Evolutionary conservation across 805 yeast species (phyloP).

Genomic region (Saccharomycopsis capsularis): DNA sequence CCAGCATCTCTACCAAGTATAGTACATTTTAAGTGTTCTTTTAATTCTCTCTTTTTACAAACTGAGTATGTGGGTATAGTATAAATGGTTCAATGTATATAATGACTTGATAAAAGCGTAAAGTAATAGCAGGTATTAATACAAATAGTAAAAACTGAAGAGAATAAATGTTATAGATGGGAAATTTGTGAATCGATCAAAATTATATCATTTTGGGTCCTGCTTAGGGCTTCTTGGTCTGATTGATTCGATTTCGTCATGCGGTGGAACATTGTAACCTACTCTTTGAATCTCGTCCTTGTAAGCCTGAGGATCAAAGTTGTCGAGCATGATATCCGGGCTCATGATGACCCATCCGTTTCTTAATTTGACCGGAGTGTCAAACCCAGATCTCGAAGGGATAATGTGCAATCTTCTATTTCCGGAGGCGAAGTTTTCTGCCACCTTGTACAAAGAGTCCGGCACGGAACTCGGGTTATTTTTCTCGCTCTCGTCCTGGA

Average conservation of each 20-base stretch:
- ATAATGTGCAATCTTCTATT: conserved; percentile 78
- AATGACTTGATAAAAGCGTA: no score
- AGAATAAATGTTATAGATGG: no score
- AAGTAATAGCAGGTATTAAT: no score
- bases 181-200: no score
- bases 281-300: conserved; percentile 35
- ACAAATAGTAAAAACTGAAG: no score
- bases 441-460: conserved; percentile 65
- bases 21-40: no score
- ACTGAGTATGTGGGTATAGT: no score
- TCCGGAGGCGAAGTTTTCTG: conserved; percentile 84
- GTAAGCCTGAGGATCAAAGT: conserved; percentile 48
- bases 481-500: conserved; percentile 41
- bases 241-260: conserved; percentile 66
- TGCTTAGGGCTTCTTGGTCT: conserved; percentile 76
- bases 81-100: no score
- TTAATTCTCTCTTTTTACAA: no score
- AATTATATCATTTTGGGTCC: no score
- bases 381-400: conserved; percentile 62
- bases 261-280: conserved; percentile 57
- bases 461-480: conserved; percentile 53
- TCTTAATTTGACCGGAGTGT: conserved; percentile 57
- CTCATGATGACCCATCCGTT: conserved; percentile 89
- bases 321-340: conserved; percentile 74
- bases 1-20: no score